Conservation (phyloP, 345 rosid species). For the Angophora floribunda region DNA sequence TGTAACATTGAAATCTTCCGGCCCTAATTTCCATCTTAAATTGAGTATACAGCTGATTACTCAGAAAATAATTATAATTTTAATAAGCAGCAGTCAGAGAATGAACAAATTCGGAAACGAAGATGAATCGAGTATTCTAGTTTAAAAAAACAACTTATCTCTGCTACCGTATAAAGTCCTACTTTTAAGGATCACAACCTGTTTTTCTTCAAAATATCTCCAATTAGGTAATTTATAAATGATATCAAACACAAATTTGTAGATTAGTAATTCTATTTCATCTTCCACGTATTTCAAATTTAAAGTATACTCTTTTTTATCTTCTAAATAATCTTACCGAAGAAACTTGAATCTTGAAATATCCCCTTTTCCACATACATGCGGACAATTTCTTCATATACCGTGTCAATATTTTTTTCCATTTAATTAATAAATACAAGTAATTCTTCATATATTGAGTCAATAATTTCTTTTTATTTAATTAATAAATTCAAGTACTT, state of each 20-base stretch:
- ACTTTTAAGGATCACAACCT: neutral
- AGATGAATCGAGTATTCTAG: neutral
- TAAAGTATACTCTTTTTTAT: neutral
- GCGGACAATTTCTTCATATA: neutral
- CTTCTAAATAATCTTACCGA: neutral
- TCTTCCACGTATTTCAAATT: neutral
- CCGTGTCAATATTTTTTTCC: neutral
- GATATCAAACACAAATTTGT: neutral
- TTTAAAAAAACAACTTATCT: neutral
- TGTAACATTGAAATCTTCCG: neutral
- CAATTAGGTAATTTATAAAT: neutral
- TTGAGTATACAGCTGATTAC: neutral
- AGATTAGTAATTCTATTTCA: neutral
- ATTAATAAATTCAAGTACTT: neutral
- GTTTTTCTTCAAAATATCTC: neutral
- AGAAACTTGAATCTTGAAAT: neutral
- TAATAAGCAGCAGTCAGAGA: neutral
- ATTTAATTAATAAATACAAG: neutral
- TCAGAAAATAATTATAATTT: neutral
- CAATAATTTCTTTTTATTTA: neutral
- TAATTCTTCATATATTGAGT: no score
- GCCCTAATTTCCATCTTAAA: neutral
- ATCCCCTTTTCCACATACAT: neutral
- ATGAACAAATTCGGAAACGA: neutral
- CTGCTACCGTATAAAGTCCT: neutral